Percentiles rank a stretch among this genome's conserved stretches.
Evolutionary conservation across 176 grass and related monocot species (phyloP).

Genomic region (Rhipidocladum racemiflorum): DNA sequence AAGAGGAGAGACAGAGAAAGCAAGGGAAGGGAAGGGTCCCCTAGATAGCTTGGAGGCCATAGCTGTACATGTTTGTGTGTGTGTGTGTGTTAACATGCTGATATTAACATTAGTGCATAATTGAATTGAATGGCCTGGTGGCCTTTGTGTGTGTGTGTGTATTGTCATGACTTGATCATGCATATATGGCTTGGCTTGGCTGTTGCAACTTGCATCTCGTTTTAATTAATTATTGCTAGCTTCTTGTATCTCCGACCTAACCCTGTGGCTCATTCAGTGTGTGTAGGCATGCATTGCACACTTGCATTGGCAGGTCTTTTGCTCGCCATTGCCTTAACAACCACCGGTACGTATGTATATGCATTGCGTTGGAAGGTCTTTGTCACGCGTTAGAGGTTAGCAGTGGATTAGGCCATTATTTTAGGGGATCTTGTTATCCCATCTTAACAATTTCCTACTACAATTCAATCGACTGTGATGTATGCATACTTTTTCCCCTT

Average conservation of each 20-base stretch:
- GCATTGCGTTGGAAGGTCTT: background rate
- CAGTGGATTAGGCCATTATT: constrained; percentile 27
- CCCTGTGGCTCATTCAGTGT: background rate
- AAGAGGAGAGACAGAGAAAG: too few species aligned
- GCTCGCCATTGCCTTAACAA: background rate
- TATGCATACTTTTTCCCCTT: too few species aligned
- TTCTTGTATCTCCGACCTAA: background rate
- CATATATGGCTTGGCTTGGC: background rate
- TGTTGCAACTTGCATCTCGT: background rate
- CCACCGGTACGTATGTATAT: background rate
- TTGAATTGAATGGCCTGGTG: background rate
- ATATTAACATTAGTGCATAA: too few species aligned
- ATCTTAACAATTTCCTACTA: background rate
- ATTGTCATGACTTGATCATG: background rate
- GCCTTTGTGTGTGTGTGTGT: background rate
- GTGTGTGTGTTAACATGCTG: background rate
- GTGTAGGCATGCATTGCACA: background rate
- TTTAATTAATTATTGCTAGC: background rate
- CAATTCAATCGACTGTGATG: background rate
- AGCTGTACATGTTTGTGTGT: too few species aligned
- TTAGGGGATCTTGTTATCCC: constrained; percentile 11
- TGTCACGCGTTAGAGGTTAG: constrained; percentile 14
- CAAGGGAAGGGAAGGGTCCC: background rate
- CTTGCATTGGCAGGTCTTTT: background rate
- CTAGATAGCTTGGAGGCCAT: too few species aligned